Base-by-base conservation (phyloP, 371 early-diverging fungal genomes). In the Mortierella sp. region DNA sequence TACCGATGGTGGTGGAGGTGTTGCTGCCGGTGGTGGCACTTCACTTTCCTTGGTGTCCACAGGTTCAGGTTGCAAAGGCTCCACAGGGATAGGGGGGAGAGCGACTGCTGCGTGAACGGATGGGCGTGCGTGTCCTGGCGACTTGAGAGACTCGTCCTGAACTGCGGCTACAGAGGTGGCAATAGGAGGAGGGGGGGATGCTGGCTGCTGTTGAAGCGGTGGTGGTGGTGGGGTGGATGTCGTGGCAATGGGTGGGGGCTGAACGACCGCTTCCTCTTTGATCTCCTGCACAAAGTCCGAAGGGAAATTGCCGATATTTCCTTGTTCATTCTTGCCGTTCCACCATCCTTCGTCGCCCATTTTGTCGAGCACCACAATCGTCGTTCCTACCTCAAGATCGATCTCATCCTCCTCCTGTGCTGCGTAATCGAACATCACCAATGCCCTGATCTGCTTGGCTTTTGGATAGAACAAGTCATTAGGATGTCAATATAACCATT, bases 311-410 rank as follows among this genome's bases (percentile, higher is more conserved):
- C 89, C 89, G 1, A 50, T 56, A 16, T 82, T 74, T n/a, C 89
- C 89, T 42, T 83, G 79, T 34, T 89, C 87, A 24, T 86, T 85
- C 52, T 57, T 80, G 28, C 89, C 89, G 47, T 71, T 78, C 87
- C 87, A 89, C 89, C 89, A 89, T 16, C 86, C 89, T 39, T 86
- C 87, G 50, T 89, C 89, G 8, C 72, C 82, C 61, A 82, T 61
- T 54, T 82, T 81, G 49, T 86, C 85, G 14, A 83, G 68, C 28
- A 89, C 82, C 2, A 80, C 79, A 13, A 89, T 70, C 38, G 82
- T 82, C 51, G 83, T 81, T 23, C 87, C 87, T 53, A 84, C 78
- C 30, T 76, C 62, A 6, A 89, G 58, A n/a, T 74, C 76, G 39
- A 89, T 69, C 63, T 89, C 89, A 45, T 87, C 89, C 59, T 83